Percentiles rank a stretch among this genome's conserved stretches.
Evolutionary conservation across 23 red algal genomes (phyloP).

Genomic region (Chondrus crispus): DNA sequence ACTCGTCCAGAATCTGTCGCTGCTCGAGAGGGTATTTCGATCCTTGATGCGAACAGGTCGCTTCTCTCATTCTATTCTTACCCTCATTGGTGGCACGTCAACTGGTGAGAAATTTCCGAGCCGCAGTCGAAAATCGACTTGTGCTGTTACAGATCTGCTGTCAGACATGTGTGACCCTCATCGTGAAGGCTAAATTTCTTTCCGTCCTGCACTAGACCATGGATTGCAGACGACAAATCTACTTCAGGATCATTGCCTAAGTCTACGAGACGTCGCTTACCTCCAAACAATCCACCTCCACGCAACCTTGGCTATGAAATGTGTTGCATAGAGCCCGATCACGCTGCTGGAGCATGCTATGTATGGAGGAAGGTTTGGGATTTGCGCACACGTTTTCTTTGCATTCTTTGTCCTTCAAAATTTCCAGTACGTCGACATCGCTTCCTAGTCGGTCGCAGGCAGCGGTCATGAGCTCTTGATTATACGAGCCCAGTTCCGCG

Average conservation of each 20-base stretch:
- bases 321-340: neutral
- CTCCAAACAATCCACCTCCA: neutral
- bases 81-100: neutral
- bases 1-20: neutral
- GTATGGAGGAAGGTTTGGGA: neutral
- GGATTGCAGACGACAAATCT: neutral
- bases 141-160: neutral
- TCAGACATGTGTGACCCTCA: neutral
- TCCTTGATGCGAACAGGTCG: neutral
- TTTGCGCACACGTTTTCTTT: neutral
- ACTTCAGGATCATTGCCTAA: neutral
- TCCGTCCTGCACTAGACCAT: neutral
- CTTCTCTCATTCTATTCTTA: neutral
- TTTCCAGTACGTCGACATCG: neutral
- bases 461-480: neutral
- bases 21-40: neutral
- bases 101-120: neutral
- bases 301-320: neutral
- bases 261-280: conserved; percentile 17
- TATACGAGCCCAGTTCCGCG: neutral
- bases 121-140: neutral
- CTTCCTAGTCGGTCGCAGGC: neutral
- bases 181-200: neutral
- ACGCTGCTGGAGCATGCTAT: neutral
- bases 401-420: neutral